These are phyloP conservation scores for Mucor plumbeus DNA, from an alignment of 371 early-diverging fungal genomes.

Conservation along the genomic window DNA sequence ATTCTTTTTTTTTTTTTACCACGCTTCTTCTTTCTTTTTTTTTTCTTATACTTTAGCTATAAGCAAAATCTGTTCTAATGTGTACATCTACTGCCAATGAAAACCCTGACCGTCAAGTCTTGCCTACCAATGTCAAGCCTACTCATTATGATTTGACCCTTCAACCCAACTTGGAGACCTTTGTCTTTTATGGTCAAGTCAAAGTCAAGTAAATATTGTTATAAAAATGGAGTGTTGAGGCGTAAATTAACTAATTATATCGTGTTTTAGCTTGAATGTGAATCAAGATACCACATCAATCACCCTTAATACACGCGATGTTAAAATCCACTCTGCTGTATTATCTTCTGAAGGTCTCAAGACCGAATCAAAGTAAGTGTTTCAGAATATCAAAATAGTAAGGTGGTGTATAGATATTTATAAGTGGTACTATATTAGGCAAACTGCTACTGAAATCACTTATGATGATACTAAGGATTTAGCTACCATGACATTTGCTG, in stretches of 20 bases:
- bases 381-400: background rate
- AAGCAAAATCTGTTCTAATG: constrained; percentile 6
- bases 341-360: constrained; percentile 58
- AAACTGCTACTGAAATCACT: constrained; percentile 68
- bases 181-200: constrained; percentile 74
- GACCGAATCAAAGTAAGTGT: constrained; percentile 59
- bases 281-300: constrained; percentile 66
- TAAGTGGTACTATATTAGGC: constrained; percentile 37
- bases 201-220: constrained; percentile 50
- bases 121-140: constrained; percentile 78
- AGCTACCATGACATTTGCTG: constrained; percentile 73
- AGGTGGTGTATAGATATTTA: background rate
- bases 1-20: constrained; percentile 8
- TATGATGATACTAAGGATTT: constrained; percentile 73
- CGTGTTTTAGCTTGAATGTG: constrained; percentile 52
- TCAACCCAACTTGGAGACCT: constrained; percentile 67
- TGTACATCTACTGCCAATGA: constrained; percentile 25
- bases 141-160: constrained; percentile 75
- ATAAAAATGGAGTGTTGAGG: background rate
- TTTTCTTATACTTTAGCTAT: background rate
- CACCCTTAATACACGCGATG: constrained; percentile 66
- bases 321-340: constrained; percentile 56
- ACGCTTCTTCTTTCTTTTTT: constrained; percentile 5
- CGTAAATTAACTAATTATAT: background rate
- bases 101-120: constrained; percentile 56